Conservation (phyloP, 495 filamentous ascomycete genomes). For the Penicillium coprophilum region DNA sequence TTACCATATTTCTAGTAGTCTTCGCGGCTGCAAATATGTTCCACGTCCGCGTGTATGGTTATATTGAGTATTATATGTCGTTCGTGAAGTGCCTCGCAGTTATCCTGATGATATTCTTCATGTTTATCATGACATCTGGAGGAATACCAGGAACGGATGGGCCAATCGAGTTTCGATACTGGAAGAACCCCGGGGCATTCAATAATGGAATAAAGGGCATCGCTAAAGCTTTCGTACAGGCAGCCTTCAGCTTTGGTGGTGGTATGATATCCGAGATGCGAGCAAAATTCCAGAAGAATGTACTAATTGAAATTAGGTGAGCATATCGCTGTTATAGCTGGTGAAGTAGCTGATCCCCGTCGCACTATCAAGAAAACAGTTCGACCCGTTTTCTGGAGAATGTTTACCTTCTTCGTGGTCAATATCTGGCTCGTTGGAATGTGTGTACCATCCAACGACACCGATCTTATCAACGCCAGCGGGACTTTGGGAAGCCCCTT, state of each 20-base stretch:
- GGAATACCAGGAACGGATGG: slow-evolving; percentile 30
- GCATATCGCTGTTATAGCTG: slow-evolving; percentile 33
- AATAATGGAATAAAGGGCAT: slow-evolving; percentile 37
- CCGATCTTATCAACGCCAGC: slow-evolving; percentile 20
- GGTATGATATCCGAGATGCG: slow-evolving; percentile 10
- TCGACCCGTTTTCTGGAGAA: slow-evolving; percentile 33
- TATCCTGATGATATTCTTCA: slow-evolving; percentile 32
- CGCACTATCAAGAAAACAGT: slow-evolving; percentile 30
- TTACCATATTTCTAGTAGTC: slow-evolving; percentile 28
- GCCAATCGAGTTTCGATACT: slow-evolving; percentile 30
- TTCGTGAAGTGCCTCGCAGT: slow-evolving; percentile 30
- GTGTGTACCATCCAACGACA: slow-evolving; percentile 30
- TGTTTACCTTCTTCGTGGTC: slow-evolving; percentile 35
- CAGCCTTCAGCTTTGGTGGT: slow-evolving; percentile 32
- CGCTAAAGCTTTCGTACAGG: slow-evolving; percentile 32
- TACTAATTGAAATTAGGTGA: slow-evolving; percentile 16
- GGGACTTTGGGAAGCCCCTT: slow-evolving; percentile 32
- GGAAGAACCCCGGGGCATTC: slow-evolving; percentile 31
- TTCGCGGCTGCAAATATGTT: slow-evolving; percentile 26
- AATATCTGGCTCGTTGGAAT: slow-evolving; percentile 36
- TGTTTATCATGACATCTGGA: slow-evolving; percentile 37
- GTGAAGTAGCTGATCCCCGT: slow-evolving; percentile 28
- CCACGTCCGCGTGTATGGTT: slow-evolving; percentile 28
- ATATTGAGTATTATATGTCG: slow-evolving; percentile 33
- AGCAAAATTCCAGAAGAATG: neutral